A percentile compares a stretch with the other conserved stretches of the same genome.
Conservation (phyloP, 176 grass and related monocot genomes). For the Puccinellia tenuiflora region DNA sequence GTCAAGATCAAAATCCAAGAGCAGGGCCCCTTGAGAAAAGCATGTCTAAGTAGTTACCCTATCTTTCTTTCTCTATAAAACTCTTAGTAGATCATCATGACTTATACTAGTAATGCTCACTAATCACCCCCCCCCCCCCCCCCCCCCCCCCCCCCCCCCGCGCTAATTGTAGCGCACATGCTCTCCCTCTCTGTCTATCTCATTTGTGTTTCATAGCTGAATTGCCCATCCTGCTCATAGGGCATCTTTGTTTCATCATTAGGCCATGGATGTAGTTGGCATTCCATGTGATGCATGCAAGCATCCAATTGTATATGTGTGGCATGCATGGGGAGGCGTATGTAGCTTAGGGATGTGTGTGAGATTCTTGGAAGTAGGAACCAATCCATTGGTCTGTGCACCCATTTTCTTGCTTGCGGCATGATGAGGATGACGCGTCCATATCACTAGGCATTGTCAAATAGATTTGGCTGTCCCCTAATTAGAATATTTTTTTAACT, state of each 20-base stretch:
- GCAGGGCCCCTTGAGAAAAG: slow-evolving; percentile 17
- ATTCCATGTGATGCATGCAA: slow-evolving; percentile 57
- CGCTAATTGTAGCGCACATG: background rate
- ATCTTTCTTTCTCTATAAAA: background rate
- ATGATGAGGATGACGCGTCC: slow-evolving; percentile 33
- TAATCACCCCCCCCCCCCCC: background rate
- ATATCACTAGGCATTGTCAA: slow-evolving; percentile 9
- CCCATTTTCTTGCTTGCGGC: slow-evolving; percentile 18
- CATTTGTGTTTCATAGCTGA: slow-evolving; percentile 12
- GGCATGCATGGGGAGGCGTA: slow-evolving; percentile 21
- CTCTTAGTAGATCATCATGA: slow-evolving; percentile 11
- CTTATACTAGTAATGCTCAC: background rate
- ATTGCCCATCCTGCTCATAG: slow-evolving; percentile 30
- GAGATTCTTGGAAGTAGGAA: slow-evolving; percentile 51
- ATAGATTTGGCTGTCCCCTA: slow-evolving; percentile 33
- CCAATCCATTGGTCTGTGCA: slow-evolving; percentile 26
- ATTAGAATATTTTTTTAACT: slow-evolving; percentile 11
- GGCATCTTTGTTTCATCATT: slow-evolving; percentile 62
- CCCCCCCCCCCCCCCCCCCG: too few species aligned
- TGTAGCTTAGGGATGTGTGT: slow-evolving; percentile 49
- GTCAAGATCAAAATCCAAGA: slow-evolving; percentile 29
- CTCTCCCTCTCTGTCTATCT: background rate
- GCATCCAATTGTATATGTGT: slow-evolving; percentile 38
- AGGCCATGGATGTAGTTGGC: slow-evolving; percentile 45
- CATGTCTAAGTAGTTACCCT: background rate